A percentile compares a stretch with the other conserved stretches of the same genome.
Evolutionary conservation across 2,329 filamentous ascomycete species (phyloP).

Genomic region (Bisporella sp.): DNA sequence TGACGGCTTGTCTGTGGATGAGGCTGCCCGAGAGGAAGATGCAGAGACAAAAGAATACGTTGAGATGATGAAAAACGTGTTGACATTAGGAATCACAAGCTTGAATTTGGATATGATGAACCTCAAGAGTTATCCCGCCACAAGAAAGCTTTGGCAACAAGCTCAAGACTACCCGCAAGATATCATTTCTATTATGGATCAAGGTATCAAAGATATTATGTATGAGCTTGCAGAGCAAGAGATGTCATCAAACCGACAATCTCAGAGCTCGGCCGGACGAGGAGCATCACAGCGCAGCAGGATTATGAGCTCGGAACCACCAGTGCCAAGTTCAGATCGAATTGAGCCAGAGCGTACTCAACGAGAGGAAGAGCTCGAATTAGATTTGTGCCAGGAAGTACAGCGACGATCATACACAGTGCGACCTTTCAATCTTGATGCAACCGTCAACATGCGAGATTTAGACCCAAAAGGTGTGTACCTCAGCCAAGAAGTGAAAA

Average conservation of each 20-base stretch:
- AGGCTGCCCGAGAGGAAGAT: constrained; percentile 62
- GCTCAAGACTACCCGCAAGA: constrained; percentile 91
- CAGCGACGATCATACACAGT: constrained; percentile 77
- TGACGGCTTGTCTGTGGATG: constrained; percentile 73
- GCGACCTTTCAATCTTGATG: constrained; percentile 81
- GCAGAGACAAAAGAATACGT: constrained; percentile 78
- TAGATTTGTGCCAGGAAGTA: constrained; percentile 71
- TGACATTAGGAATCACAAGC: constrained; percentile 73
- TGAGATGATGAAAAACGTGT: constrained; percentile 82
- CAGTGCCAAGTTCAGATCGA: constrained; percentile 73
- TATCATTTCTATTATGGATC: constrained; percentile 95
- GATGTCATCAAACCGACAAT: constrained; percentile 59
- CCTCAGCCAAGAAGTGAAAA: neutral
- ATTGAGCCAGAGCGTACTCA: constrained; percentile 42
- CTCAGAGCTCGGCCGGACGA: constrained; percentile 47
- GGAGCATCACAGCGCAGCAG: constrained; percentile 35
- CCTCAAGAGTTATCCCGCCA: constrained; percentile 86
- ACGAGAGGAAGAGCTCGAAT: constrained; percentile 39
- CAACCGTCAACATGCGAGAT: constrained; percentile 84
- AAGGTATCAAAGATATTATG: constrained; percentile 89
- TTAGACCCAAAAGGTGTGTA: constrained; percentile 73
- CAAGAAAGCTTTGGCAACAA: constrained; percentile 92
- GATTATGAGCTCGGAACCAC: constrained; percentile 64
- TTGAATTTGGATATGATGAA: constrained; percentile 87
- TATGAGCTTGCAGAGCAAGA: constrained; percentile 79